Evolutionary conservation across 768 basidiomycete genomes (phyloP), one percentile per base, ranked within the genome.

Genomic region (Fomitopsis serialis): DNA sequence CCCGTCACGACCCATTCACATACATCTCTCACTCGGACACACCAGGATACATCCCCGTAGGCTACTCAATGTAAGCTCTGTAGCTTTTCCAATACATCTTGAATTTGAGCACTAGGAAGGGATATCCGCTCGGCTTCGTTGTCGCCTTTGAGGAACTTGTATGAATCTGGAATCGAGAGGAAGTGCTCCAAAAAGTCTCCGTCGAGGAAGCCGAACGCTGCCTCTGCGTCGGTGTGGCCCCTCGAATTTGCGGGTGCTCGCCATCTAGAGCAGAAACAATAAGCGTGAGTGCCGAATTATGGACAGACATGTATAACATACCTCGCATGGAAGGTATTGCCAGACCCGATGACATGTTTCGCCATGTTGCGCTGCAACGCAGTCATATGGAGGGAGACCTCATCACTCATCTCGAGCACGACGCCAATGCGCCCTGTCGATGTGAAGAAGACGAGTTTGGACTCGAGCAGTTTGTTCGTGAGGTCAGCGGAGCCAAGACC

Each of bases 111-210:
- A 24, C 65, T 63, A 1, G 79, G 63, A 37, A 80, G 61, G 12
- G 70, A 72, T 17, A 92, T 64, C 32, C 69, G 69, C 68, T 92
- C 87, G 2, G 80, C 79, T 48, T 80, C 76, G 50, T 71, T 81
- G 17, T 72, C 68, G 9, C 89, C 89, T 25, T 71, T 62, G 58
- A 85, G 68, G 10, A 89, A 69, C 49, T 76, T 66, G n/a, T 82
- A 68, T 22, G 74, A 67, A 5, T 71, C 62, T 0, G 74, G 65
- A 35, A 63, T 71, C 17, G 67, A 68, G 49, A 85, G 72, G 66
- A 88, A 83, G 19, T 73, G 70, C 66, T 94, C 89, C 19, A 97
- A 64, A 58, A 93, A 89, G 63, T 91, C 87, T 1, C 93, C 94
- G 56, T 97, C 93, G 25, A 97, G 73, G 75, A 97, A 93, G 15